Base-by-base conservation (phyloP, 768 basidiomycete genomes). In the Calocera cornea region DNA sequence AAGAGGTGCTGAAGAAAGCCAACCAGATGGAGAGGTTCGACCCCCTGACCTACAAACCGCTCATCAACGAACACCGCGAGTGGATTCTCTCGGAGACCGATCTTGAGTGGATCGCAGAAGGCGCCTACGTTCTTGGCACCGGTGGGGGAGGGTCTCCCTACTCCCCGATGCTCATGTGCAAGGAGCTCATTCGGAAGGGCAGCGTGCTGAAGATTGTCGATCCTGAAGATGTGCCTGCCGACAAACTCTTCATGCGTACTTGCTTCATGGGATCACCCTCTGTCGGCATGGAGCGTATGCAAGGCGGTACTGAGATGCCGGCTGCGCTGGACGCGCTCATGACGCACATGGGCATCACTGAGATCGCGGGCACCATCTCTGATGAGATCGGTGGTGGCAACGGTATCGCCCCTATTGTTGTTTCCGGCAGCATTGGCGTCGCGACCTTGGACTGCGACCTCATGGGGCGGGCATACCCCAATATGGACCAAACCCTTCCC, bases 141-240 rank as follows among this genome's bases (percentile, higher is more conserved):
- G 86, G 86, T 1, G 86, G 86, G 33, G 86, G 86, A 1, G 86
- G 86, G 7, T 80, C 81, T 1, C 83, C 86, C 0, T 80, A 84
- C 69, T 80, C 82, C 19, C 74, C 78, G 1, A 86, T 80, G 71
- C 73, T 86, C 1, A 80, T 80, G 33, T 34, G 70, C 8, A 77
- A 84, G 40, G 82, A 86, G 70, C 77, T 84, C 68, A 74, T 86
- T 1, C 78, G 85, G 2, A 76, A 78, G 27, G 86, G 85, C 3
- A 76, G 77, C 3, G 71, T 71, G 2, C 77, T 84, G 63, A 77
- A 79, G 19, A 79, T 84, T 11, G 71, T 84, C 24, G 83, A 84
- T 68, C 71, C 81, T 16, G 74, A 76, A 11, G 76, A 78, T 44
- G 74, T 86, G 7, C 40, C 74, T 0, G 77, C 80, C 27, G 81